phyloP scores from a whole-genome alignment of 2,329 filamentous ascomycete species.

The Sporothrix pallida region DNA sequence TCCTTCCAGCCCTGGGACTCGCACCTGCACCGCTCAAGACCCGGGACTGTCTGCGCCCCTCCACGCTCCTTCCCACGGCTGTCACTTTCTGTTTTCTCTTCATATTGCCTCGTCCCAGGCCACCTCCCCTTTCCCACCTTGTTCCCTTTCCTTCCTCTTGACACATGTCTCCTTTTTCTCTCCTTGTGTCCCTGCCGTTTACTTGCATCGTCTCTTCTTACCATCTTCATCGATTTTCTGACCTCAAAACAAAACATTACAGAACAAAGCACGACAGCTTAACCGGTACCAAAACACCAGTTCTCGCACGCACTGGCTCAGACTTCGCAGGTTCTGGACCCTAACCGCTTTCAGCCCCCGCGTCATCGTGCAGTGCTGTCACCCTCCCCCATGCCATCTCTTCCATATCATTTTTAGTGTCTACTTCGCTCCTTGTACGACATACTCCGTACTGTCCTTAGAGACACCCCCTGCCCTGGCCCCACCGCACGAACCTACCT shows the following conservation, averaged over 20 bases:
- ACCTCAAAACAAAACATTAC: background rate
- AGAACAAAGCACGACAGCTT: background rate
- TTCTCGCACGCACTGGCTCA: background rate
- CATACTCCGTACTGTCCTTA: background rate
- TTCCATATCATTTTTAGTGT: conserved; percentile 19
- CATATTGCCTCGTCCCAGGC: conserved; percentile 6
- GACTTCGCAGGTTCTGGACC: background rate
- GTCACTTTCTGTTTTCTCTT: background rate
- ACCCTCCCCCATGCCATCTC: background rate
- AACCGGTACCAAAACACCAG: background rate
- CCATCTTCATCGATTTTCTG: background rate
- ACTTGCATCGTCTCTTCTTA: background rate
- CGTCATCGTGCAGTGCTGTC: conserved; percentile 29
- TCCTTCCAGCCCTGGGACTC: background rate
- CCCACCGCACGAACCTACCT: conserved; percentile 6
- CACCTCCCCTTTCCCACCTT: background rate
- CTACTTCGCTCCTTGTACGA: background rate
- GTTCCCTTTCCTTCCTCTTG: background rate
- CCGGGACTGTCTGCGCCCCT: background rate
- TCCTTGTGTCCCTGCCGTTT: background rate
- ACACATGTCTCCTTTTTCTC: background rate
- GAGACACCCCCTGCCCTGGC: conserved; percentile 26
- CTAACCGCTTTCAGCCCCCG: background rate
- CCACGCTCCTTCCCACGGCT: background rate
- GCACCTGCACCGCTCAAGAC: conserved; percentile 3